Percentiles rank a stretch among this genome's conserved stretches.
Conservation (phyloP, 106 monocot genomes). For the Acorus calamus region DNA sequence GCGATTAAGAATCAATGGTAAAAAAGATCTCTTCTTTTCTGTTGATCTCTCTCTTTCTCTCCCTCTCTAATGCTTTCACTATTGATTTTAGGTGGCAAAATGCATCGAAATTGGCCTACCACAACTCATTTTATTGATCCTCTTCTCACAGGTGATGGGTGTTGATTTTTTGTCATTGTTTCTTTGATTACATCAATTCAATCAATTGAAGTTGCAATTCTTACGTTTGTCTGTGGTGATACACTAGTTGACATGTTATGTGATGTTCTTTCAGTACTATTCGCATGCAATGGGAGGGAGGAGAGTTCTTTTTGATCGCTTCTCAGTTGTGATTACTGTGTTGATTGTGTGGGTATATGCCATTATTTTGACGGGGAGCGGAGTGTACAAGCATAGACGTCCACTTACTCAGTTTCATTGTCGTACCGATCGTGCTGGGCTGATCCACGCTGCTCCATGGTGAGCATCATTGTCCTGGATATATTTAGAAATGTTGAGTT, state of each 20-base stretch:
- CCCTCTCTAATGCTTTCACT: too few species aligned
- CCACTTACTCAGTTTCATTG: conserved; percentile 54
- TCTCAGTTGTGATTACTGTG: conserved; percentile 36
- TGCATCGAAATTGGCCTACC: conserved; percentile 78
- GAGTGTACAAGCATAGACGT: conserved; percentile 52
- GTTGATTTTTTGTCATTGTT: not conserved
- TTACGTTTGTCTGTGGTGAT: not conserved
- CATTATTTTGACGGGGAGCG: conserved; percentile 55
- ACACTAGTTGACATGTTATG: not conserved
- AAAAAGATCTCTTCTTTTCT: not conserved
- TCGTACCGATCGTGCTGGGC: conserved; percentile 58
- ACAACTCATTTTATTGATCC: conserved; percentile 39
- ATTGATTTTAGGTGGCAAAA: conserved; percentile 43
- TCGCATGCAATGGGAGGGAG: conserved; percentile 18
- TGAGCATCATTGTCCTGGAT: conserved; percentile 5
- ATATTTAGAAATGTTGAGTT: too few species aligned
- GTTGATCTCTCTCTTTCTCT: too few species aligned
- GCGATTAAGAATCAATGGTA: not conserved
- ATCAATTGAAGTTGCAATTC: not conserved
- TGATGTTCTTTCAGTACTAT: conserved; percentile 44
- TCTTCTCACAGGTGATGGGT: conserved; percentile 37
- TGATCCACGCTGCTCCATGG: conserved; percentile 61
- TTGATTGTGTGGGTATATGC: conserved; percentile 65
- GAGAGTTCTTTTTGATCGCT: conserved; percentile 44
- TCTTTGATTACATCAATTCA: not conserved